Base-by-base conservation (phyloP, 768 basidiomycete species). In the Zangia roseola region DNA sequence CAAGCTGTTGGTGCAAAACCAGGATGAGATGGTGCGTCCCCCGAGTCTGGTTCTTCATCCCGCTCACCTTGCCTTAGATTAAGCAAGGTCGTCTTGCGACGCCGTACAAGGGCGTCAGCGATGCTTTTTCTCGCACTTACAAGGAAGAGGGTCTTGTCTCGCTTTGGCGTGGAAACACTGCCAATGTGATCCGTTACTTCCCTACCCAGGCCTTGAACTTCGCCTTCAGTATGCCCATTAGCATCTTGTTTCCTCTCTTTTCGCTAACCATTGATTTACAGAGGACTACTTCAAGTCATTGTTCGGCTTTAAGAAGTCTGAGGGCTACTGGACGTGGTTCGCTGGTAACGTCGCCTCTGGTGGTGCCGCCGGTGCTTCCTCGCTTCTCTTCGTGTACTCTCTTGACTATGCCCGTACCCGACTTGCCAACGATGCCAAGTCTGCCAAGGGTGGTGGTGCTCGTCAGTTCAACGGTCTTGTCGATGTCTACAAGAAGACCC, bases 141-240 rank as follows among this genome's bases (percentile, higher is more conserved):
- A 75, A 72, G 59, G 95, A 97, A 14, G 97, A 99, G 80, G 97
- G 97, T 71, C 75, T 97, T 45, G 79, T 93, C 55, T 89, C 97
- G 19, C 79, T 99, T 67, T 98, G 97, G 97, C 80, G 97, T 77
- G 97, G 97, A 74, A 99, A 99, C 86, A 98, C 95, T 50, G 95
- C 97, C 83, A 99, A 99, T 77, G 97, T 99, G 76, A 97, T 99
- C 78, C 94, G 97, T 71, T 99, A 99, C 89, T 99, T 99, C 93
- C 97, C 97, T 44, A 99, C 97, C 49, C 95, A 99, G 73, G 97
- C 97, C 34, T 76, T 98, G 63, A 99, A 99, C 90, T 98, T 99
- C 66, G 95, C 95, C 70, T 98, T 97, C 88, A 98, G 91, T 97
- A 61, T 62, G 93, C 83, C 35, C 59, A 41, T 50, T 17, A 2